A percentile compares a stretch with the other conserved stretches of the same genome.
These are phyloP conservation scores for Phytophthora pluvialis DNA, from an alignment of 352 stramenopile species.

Conservation along the genomic window DNA sequence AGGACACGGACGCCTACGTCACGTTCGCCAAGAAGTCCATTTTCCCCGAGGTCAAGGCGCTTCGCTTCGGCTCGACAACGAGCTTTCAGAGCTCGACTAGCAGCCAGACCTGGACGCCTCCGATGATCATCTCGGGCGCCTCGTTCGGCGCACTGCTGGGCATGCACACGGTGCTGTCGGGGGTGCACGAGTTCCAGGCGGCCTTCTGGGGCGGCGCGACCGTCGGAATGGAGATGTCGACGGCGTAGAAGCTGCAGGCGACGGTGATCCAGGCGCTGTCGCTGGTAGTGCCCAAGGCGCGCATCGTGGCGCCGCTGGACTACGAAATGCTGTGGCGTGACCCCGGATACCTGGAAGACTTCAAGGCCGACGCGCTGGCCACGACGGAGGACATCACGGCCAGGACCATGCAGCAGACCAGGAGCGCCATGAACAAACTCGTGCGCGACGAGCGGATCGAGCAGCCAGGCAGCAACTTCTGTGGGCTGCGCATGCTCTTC, in stretches of 20 bases:
- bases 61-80: slow-evolving; percentile 16
- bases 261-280: slow-evolving; percentile 47
- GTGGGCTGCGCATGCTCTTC: slow-evolving; percentile 32
- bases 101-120: slow-evolving; percentile 8
- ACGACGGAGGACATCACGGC: slow-evolving; percentile 49
- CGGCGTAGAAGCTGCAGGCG: slow-evolving; percentile 46
- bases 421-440: slow-evolving; percentile 33
- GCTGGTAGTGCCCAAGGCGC: slow-evolving; percentile 38
- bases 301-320: slow-evolving; percentile 52
- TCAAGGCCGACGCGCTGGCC: slow-evolving; percentile 53
- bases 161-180: slow-evolving; percentile 54
- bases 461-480: slow-evolving; percentile 16
- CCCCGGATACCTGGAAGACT: slow-evolving; percentile 48
- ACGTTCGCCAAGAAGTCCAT: slow-evolving; percentile 40
- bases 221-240: slow-evolving; percentile 52
- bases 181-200: slow-evolving; percentile 47
- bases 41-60: slow-evolving; percentile 31
- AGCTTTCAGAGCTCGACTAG: neutral
- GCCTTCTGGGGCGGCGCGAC: slow-evolving; percentile 50
- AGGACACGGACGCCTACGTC: slow-evolving; percentile 51
- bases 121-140: slow-evolving; percentile 60
- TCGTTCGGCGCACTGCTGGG: slow-evolving; percentile 61
- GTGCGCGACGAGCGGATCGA: slow-evolving; percentile 23
- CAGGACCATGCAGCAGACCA: slow-evolving; percentile 37
- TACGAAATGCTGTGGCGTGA: slow-evolving; percentile 42